phyloP scores from a whole-genome alignment of 768 basidiomycete species.

The Boletus huronensis region DNA sequence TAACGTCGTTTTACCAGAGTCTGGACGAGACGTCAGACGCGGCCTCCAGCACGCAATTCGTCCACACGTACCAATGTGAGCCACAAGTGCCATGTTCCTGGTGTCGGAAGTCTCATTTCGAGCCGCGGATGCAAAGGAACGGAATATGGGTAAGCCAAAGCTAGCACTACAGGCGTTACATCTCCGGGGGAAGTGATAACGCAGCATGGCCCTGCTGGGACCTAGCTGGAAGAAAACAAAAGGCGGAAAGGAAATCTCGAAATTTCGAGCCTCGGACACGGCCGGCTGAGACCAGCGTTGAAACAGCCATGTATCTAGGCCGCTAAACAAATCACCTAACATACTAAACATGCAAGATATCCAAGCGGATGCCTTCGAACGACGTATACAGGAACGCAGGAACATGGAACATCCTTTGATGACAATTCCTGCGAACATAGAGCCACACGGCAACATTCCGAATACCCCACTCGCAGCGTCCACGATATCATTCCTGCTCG shows the following conservation, averaged over 20 bases:
- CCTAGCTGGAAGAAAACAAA: not conserved
- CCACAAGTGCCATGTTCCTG: slow-evolving; percentile 84
- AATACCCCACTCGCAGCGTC: slow-evolving; percentile 84
- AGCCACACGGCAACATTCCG: slow-evolving; percentile 59
- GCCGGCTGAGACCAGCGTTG: no score
- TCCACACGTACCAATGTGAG: slow-evolving; percentile 67
- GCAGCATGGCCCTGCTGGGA: slow-evolving; percentile 18
- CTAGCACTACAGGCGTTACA: slow-evolving; percentile 7
- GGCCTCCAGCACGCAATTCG: not conserved
- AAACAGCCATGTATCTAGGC: not conserved
- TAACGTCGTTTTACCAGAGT: slow-evolving; percentile 87
- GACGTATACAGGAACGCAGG: slow-evolving; percentile 42
- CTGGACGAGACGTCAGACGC: slow-evolving; percentile 36
- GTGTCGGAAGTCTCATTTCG: slow-evolving; percentile 38
- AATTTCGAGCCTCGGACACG: no score
- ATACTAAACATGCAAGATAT: slow-evolving; percentile 15
- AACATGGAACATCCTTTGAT: slow-evolving; percentile 42
- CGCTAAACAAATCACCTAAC: not conserved
- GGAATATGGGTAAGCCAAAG: slow-evolving; percentile 1
- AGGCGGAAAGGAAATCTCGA: no score
- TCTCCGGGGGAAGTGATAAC: slow-evolving; percentile 6
- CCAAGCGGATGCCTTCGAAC: slow-evolving; percentile 37
- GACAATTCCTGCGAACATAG: slow-evolving; percentile 46
- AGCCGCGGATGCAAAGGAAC: slow-evolving; percentile 23
- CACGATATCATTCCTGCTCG: slow-evolving; percentile 81